Evolutionary conservation across 495 filamentous ascomycete genomes (phyloP), one percentile per base, ranked within the genome.

Genomic region (Hyaloscypha finlandica): DNA sequence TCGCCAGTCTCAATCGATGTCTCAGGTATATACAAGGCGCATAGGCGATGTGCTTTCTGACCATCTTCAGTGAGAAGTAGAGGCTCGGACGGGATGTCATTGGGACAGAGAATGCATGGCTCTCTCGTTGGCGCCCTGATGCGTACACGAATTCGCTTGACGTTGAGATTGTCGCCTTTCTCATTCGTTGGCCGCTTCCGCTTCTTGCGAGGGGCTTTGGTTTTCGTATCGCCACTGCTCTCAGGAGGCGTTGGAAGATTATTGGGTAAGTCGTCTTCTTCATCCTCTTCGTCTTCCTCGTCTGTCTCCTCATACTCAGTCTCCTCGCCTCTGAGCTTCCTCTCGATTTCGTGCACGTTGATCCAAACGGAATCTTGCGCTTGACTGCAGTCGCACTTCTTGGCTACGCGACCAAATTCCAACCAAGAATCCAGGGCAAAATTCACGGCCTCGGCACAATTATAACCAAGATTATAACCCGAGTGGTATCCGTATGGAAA

Each of bases 401-500:
- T 96, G n/a, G 95, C 96, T 70, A 97, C 91, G 65, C 90, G 89
- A n/a, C 92, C 95, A 81, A 93, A 97, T 29, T 95, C 86, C 39
- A 99, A 77, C 95, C 95, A 99, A 51, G 90, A 86, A 68, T 97
- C 92, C 12, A 94, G 88, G 20, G 94, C 95, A 77, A 99, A 99
- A 76, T 99, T 99, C 77, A 99, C 95, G 2, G 95, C 97, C 75
- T 99, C 95, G 37, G 95, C 95, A 76, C 95, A 99, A 76, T 99
- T 99, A 77, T 99, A 99, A 14, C 96, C 95, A 39, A 99, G 79
- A 70, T 99, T 99, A 76, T 94, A 99, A 11, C 95, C 95, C 9
- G 95, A 99, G 73, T 99, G 95, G 76, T 99, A 99, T 30, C 95
- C 95, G 68, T 97, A 98, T 0, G 95, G 95, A 74, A 95, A 99